Evolutionary conservation across 2,329 filamentous ascomycete genomes (phyloP).

Genomic region (Penicillium digitatum): DNA sequence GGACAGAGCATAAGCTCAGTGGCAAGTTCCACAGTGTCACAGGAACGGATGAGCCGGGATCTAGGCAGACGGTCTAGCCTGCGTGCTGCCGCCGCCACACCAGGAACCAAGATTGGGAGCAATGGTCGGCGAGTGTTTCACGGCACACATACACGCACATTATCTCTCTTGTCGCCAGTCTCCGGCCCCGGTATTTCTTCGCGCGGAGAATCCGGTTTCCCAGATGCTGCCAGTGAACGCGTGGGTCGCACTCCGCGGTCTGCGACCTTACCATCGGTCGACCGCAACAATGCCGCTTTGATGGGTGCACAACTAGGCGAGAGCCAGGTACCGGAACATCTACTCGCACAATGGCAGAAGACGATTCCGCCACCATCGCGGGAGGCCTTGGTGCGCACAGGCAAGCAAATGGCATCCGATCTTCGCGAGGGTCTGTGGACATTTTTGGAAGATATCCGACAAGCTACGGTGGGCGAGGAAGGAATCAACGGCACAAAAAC

Average conservation of each 20-base stretch:
- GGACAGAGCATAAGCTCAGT: slow-evolving; percentile 29
- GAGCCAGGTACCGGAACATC: slow-evolving; percentile 32
- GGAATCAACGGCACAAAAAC: slow-evolving; percentile 59
- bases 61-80: slow-evolving; percentile 70
- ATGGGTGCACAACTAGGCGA: slow-evolving; percentile 20
- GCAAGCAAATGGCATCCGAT: slow-evolving; percentile 81
- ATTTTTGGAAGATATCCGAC: slow-evolving; percentile 90
- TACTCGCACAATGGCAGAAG: slow-evolving; percentile 40
- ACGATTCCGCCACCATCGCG: slow-evolving; percentile 45
- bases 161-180: slow-evolving; percentile 75
- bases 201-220: slow-evolving; percentile 17
- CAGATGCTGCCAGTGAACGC: slow-evolving; percentile 20
- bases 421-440: slow-evolving; percentile 87
- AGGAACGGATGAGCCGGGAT: slow-evolving; percentile 52
- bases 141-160: slow-evolving; percentile 59
- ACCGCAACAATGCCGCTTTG: slow-evolving; percentile 28
- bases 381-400: slow-evolving; percentile 52
- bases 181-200: slow-evolving; percentile 16
- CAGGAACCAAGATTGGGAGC: slow-evolving; percentile 32
- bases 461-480: slow-evolving; percentile 94
- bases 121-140: slow-evolving; percentile 63
- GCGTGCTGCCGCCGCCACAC: slow-evolving; percentile 46
- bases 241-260: slow-evolving; percentile 38
- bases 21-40: slow-evolving; percentile 25
- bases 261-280: slow-evolving; percentile 41